A percentile compares a stretch with the other conserved stretches of the same genome.
Evolutionary conservation across 495 filamentous ascomycete species (phyloP).

Genomic region (Neurospora terricola): DNA sequence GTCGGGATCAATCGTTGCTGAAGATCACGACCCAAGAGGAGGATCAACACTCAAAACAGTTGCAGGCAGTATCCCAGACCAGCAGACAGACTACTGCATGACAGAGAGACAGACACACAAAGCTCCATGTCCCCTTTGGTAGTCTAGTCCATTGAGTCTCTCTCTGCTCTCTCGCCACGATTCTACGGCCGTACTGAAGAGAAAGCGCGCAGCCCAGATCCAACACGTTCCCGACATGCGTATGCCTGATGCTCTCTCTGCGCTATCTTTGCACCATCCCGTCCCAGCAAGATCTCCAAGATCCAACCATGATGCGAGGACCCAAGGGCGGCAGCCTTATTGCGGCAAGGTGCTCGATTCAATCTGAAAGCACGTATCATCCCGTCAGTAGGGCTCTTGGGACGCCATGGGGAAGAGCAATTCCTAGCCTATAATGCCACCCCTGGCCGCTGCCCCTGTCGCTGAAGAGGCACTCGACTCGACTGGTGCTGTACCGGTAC

Average conservation of each 20-base stretch:
- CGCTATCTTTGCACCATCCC: not conserved
- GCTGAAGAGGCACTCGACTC: not conserved
- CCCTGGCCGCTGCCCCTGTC: not conserved
- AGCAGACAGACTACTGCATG: not conserved
- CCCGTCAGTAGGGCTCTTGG: conserved; percentile 6
- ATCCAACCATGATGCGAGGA: not conserved
- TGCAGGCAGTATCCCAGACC: not conserved
- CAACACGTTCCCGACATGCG: not conserved
- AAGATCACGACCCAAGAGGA: not conserved
- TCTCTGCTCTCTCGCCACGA: not conserved
- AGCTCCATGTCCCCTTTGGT: not conserved
- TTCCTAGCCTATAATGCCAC: not conserved
- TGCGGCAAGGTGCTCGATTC: not conserved
- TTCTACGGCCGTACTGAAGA: not conserved
- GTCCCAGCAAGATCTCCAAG: not conserved
- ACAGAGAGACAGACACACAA: not conserved
- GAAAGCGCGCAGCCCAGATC: not conserved
- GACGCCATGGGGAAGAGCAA: not conserved
- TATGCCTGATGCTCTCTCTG: not conserved
- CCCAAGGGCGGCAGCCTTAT: not conserved
- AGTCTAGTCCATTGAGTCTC: not conserved
- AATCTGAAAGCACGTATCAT: not conserved
- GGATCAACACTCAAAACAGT: not conserved
- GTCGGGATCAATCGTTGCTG: not conserved
- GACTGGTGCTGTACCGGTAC: not conserved